Evolutionary conservation across 495 filamentous ascomycete genomes (phyloP).

Genomic region (Hypoxylon rickii): DNA sequence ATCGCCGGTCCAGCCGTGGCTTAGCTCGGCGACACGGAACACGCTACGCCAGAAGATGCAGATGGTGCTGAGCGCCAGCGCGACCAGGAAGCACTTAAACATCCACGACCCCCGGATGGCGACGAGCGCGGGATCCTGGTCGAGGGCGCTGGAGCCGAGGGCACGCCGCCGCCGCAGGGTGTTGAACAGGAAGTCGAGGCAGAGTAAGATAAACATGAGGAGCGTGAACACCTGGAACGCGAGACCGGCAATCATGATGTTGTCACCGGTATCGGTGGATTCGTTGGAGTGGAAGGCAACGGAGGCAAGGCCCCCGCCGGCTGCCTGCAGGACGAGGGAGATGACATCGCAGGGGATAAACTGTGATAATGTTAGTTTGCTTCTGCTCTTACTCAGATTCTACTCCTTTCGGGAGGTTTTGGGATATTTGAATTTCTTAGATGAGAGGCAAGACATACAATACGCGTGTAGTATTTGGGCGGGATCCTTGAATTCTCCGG

Average conservation of each 20-base stretch:
- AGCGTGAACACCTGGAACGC: constrained; percentile 60
- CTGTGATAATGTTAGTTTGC: constrained; percentile 6
- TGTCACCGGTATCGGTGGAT: constrained; percentile 49
- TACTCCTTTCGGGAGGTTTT: too few relatives aligned
- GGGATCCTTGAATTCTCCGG: constrained; percentile 63
- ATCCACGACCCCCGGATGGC: constrained; percentile 30
- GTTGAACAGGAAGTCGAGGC: constrained; percentile 49
- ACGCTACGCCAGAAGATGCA: constrained; percentile 65
- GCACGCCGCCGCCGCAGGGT: constrained; percentile 30
- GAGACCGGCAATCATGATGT: constrained; percentile 71
- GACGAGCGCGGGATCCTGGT: constrained; percentile 28
- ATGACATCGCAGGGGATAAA: constrained; percentile 68
- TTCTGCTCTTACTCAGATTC: constrained; percentile 6
- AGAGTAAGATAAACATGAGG: constrained; percentile 50
- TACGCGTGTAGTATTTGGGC: constrained; percentile 56
- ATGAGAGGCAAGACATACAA: constrained; percentile 36
- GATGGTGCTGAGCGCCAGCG: constrained; percentile 56
- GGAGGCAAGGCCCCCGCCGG: constrained; percentile 64
- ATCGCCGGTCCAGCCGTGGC: constrained; percentile 61
- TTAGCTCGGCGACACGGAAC: constrained; percentile 69
- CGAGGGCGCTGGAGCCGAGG: constrained; percentile 31
- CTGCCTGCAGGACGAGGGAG: constrained; percentile 65
- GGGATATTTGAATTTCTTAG: background rate
- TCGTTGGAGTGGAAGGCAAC: constrained; percentile 47
- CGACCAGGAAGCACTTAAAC: too few relatives aligned